phyloP scores from a whole-genome alignment of 352 stramenopile genomes.

The Pythium scleroteichum region DNA sequence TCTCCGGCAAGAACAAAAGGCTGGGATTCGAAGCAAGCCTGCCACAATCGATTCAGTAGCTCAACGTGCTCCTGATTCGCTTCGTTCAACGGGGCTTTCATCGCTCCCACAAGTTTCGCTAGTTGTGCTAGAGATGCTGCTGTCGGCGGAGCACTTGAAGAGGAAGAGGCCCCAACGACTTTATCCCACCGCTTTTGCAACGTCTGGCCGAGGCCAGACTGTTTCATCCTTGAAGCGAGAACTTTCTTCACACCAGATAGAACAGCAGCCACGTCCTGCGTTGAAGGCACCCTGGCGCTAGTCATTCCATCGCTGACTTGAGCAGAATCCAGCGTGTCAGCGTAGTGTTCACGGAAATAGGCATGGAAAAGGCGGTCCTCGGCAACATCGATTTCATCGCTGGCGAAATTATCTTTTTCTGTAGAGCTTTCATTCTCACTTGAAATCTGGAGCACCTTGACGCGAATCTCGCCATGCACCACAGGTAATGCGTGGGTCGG shows the following conservation, averaged over 20 bases:
- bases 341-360: slow-evolving; percentile 59
- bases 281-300: slow-evolving; percentile 10
- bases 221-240: slow-evolving; percentile 81
- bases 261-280: slow-evolving; percentile 60
- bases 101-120: slow-evolving; percentile 60
- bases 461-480: slow-evolving; percentile 43
- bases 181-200: slow-evolving; percentile 84
- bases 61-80: slow-evolving; percentile 71
- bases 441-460: slow-evolving; percentile 81
- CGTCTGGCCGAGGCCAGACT: slow-evolving; percentile 61
- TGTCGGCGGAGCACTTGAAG: slow-evolving; percentile 46
- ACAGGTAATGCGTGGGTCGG: slow-evolving; percentile 45
- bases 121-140: slow-evolving; percentile 63
- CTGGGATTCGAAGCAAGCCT: slow-evolving; percentile 65
- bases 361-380: slow-evolving; percentile 67
- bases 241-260: slow-evolving; percentile 79
- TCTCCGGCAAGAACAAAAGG: slow-evolving; percentile 47
- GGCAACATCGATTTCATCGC: slow-evolving; percentile 52
- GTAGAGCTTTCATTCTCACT: slow-evolving; percentile 18
- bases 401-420: slow-evolving; percentile 8
- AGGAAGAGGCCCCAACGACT: slow-evolving; percentile 38
- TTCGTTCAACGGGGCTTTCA: slow-evolving; percentile 61
- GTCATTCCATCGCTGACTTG: slow-evolving; percentile 1
- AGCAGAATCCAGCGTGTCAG: slow-evolving; percentile 12
- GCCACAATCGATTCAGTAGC: slow-evolving; percentile 68